Base-by-base conservation (phyloP, 257 asterid species). In the Solanum pennellii region DNA sequence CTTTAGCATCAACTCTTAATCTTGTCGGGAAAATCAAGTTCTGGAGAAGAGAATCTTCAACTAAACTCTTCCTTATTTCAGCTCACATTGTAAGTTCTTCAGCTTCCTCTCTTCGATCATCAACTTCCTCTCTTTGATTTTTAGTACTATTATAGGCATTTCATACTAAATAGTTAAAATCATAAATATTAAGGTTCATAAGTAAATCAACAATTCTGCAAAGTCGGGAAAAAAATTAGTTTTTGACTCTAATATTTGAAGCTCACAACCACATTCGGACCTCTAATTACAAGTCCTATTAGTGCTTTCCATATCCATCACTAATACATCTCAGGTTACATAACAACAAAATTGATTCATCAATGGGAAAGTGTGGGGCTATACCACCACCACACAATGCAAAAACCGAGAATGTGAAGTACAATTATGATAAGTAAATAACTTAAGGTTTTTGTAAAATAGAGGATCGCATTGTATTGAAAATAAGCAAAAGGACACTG, bases 141-240 rank as follows among this genome's bases (percentile, higher is more conserved):
- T 31, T 31, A 31, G 33, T 31, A 3, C 33, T 31, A 31, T 31
- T 97, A 86, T 89, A 92, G 45, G 86, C 37, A 90, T 27, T 80
- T 80, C 42, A 35, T 42, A 88, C 73, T 39, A 6, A 80, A 20
- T 80, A 47, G 84, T 47, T 80, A 47, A 47, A 47, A 29, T 47
- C 29, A 9, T 80, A 27, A 41, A 75, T 41, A 47, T 12, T 31
- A 11, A 15, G 7, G 27, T 27, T 25, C 83, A 42, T 42, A 44
- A 42, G 62, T 62, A 79, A 77, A 77, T 41, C n/a, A 44, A 77
- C 62, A 45, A 44, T 25, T 45, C 84, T 79, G 60, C 84, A 14
- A 79, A 37, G 25, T 27, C 10, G 0, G 45, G n/a, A 44, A 79
- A 25, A 44, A 45, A 12, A 45, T 77, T 25, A 77, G 39, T 44